Conservation (phyloP, 164 flowering plant genomes). For the Liriodendron chinense region DNA sequence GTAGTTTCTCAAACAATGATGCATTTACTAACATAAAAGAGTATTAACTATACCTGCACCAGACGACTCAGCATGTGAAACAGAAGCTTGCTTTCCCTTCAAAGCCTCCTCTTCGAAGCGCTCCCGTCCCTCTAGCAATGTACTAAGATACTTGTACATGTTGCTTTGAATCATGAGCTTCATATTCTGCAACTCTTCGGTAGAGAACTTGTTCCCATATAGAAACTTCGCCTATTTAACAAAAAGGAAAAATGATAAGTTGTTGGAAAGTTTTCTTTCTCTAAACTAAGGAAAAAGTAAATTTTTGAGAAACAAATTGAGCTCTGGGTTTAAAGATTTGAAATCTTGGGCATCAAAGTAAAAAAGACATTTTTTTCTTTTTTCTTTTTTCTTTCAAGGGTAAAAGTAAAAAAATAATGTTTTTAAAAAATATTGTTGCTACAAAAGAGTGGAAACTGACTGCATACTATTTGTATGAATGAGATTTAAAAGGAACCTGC, state of each 20-base stretch:
- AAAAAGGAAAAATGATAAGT: neutral
- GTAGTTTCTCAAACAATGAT: too few species aligned
- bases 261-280: neutral
- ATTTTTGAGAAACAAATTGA: too few species aligned
- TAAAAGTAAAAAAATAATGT: too few species aligned
- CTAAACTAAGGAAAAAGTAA: neutral
- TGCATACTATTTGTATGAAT: too few species aligned
- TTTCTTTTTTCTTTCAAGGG: too few species aligned
- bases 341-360: conserved; percentile 1
- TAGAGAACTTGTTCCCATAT: conserved; percentile 28
- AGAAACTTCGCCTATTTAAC: conserved; percentile 25
- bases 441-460: too few species aligned
- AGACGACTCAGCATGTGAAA: conserved; percentile 21
- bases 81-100: conserved; percentile 2
- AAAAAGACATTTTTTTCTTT: neutral
- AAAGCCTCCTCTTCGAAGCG: conserved; percentile 35
- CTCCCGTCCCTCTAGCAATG: conserved; percentile 32
- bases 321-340: neutral
- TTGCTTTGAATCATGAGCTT: conserved; percentile 35
- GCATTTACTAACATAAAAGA: neutral
- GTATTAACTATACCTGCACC: conserved; percentile 19
- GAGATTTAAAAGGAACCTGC: too few species aligned
- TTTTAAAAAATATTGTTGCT: too few species aligned
- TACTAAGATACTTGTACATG: conserved; percentile 33
- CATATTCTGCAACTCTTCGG: conserved; percentile 24